phyloP scores from a whole-genome alignment of 345 rosid species.

The Mercurialis annua region DNA sequence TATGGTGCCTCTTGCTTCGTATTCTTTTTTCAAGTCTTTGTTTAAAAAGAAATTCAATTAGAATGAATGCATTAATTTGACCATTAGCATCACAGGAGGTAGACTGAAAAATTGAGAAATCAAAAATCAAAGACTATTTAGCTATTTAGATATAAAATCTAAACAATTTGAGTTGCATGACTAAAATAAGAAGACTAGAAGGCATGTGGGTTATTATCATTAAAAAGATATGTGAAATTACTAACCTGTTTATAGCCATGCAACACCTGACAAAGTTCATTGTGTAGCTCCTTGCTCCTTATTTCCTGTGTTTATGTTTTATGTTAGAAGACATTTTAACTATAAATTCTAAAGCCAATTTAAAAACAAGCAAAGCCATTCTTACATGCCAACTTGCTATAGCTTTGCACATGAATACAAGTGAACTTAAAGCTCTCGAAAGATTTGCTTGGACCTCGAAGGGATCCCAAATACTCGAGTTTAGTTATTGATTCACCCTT shows the following conservation, averaged over 20 bases:
- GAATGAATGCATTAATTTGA: too few species aligned
- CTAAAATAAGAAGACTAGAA: not conserved
- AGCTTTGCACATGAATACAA: slow-evolving; percentile 80
- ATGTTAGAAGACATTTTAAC: too few species aligned
- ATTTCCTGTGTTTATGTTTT: too few species aligned
- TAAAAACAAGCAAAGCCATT: slow-evolving; percentile 1
- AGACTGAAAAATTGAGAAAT: too few species aligned
- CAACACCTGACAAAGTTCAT: slow-evolving; percentile 85
- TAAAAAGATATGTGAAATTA: not conserved
- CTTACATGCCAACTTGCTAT: slow-evolving; percentile 99
- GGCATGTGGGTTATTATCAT: not conserved
- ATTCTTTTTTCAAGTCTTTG: too few species aligned
- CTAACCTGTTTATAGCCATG: slow-evolving; percentile 87
- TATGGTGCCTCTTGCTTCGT: too few species aligned
- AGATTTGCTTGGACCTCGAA: slow-evolving; percentile 87
- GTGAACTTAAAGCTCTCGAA: slow-evolving; percentile 80
- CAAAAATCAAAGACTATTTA: too few species aligned
- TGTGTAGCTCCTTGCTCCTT: too few species aligned
- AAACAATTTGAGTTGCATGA: not conserved
- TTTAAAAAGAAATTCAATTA: too few species aligned
- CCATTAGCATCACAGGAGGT: too few species aligned
- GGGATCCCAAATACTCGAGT: slow-evolving; percentile 12
- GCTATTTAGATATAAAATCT: too few species aligned
- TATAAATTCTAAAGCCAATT: not conserved
- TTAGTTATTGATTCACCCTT: too few species aligned